These are phyloP conservation scores for Ogataea saltuana DNA, from an alignment of 805 yeast genomes.

Conservation along the genomic window DNA sequence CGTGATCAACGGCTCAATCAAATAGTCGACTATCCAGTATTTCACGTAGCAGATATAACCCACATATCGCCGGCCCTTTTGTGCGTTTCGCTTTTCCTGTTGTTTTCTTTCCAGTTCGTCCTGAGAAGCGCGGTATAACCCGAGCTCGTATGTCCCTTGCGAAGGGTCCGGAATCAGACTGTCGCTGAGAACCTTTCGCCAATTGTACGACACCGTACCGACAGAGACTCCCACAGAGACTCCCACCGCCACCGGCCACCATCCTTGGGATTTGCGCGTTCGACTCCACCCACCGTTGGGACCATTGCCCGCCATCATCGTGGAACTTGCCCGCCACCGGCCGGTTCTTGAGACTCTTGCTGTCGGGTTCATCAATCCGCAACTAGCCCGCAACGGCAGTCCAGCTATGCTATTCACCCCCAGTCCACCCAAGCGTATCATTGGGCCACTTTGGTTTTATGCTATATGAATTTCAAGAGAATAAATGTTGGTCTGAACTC, in stretches of 20 bases:
- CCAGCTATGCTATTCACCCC: no score
- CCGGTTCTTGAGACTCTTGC: no score
- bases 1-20: constrained; percentile 71
- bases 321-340: no score
- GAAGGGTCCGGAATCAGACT: constrained; percentile 43
- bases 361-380: no score
- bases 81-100: constrained; percentile 35
- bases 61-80: constrained; percentile 17
- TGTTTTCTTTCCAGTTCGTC: constrained; percentile 48
- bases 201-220: constrained; percentile 7
- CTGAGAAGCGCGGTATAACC: constrained; percentile 61
- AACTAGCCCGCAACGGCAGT: no score
- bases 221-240: constrained; percentile 11
- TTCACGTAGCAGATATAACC: constrained; percentile 42
- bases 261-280: no score
- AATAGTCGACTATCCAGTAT: constrained; percentile 50
- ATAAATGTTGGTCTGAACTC: no score
- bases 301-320: no score
- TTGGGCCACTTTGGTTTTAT: no score
- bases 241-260: not conserved
- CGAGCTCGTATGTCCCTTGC: constrained; percentile 71
- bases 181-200: constrained; percentile 16
- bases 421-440: no score
- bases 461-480: no score
- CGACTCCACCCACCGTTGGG: no score